A percentile compares a stretch with the other conserved stretches of the same genome.
Evolutionary conservation across 805 yeast species (phyloP).

Genomic region (Metschnikowia sp.): DNA sequence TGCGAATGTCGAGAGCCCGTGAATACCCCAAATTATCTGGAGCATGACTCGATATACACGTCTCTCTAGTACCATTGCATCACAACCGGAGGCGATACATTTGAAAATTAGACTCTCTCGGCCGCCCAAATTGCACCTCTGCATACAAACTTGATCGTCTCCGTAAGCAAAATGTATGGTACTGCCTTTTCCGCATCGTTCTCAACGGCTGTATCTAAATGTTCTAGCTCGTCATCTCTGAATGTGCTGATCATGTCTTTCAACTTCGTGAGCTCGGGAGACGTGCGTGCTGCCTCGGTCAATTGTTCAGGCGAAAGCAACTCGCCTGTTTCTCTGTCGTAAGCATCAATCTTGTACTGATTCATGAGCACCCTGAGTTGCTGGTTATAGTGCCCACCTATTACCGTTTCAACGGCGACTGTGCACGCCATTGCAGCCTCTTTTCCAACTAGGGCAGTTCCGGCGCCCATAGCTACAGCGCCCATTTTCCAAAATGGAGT

Average conservation of each 20-base stretch:
- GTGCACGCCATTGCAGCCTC: constrained; percentile 99
- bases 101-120: constrained; percentile 58
- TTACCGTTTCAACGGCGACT: constrained; percentile 97
- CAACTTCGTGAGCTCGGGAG: constrained; percentile 56
- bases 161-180: constrained; percentile 87
- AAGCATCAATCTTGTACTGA: constrained; percentile 51
- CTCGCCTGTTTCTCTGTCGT: constrained; percentile 35
- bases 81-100: not conserved
- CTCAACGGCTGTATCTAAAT: constrained; percentile 87
- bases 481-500: constrained; percentile 95
- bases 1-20: not conserved
- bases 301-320: constrained; percentile 21
- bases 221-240: constrained; percentile 94
- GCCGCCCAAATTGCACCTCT: constrained; percentile 89
- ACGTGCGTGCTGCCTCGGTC: constrained; percentile 26
- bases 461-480: constrained; percentile 81
- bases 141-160: constrained; percentile 78
- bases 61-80: too few relatives aligned
- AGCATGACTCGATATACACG: too few relatives aligned
- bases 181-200: constrained; percentile 91
- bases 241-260: constrained; percentile 66
- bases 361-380: constrained; percentile 77
- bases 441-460: constrained; percentile 81
- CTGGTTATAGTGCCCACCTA: constrained; percentile 91
- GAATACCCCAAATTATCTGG: too few relatives aligned